Percentiles rank a stretch among this genome's conserved stretches.
Conservation (phyloP, 208 protist genomes). For the Leishmania guyanensis region DNA sequence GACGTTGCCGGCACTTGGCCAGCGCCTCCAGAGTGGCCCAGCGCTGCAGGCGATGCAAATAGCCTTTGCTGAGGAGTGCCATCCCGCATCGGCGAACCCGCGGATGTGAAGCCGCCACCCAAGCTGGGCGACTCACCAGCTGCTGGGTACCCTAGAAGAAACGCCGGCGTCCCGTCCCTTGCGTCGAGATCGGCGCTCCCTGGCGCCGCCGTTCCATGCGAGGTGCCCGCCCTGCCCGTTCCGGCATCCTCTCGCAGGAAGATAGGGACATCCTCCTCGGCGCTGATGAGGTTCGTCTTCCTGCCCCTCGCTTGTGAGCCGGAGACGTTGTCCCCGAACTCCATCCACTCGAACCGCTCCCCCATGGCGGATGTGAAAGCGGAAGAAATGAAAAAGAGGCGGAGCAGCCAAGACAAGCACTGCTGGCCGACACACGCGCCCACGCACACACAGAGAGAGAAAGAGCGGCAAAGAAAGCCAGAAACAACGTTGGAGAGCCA, state of each 20-base stretch:
- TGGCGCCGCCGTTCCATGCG: neutral
- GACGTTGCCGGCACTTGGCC: neutral
- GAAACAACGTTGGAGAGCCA: conserved; percentile 7
- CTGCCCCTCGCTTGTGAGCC: neutral
- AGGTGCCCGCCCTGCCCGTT: neutral
- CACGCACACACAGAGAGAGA: no score
- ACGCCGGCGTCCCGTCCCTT: conserved; percentile 3
- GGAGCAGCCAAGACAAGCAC: neutral
- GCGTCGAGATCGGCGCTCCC: neutral
- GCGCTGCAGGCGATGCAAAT: neutral
- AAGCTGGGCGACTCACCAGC: neutral
- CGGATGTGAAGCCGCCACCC: neutral
- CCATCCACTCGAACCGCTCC: conserved; percentile 40
- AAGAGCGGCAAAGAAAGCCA: neutral
- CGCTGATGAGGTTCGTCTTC: neutral
- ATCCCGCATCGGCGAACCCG: neutral
- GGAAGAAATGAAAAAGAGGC: neutral
- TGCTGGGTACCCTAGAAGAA: neutral
- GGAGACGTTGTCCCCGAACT: conserved; percentile 26
- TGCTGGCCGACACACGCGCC: neutral
- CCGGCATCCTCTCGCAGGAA: conserved; percentile 27
- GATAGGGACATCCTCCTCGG: conserved; percentile 11
- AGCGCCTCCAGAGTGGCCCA: neutral
- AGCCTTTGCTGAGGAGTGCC: neutral
- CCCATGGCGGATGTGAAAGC: conserved; percentile 3